These are phyloP conservation scores for Phaeodactylum tricornutum DNA, from an alignment of 108 stramenopile genomes.

Conservation along the genomic window DNA sequence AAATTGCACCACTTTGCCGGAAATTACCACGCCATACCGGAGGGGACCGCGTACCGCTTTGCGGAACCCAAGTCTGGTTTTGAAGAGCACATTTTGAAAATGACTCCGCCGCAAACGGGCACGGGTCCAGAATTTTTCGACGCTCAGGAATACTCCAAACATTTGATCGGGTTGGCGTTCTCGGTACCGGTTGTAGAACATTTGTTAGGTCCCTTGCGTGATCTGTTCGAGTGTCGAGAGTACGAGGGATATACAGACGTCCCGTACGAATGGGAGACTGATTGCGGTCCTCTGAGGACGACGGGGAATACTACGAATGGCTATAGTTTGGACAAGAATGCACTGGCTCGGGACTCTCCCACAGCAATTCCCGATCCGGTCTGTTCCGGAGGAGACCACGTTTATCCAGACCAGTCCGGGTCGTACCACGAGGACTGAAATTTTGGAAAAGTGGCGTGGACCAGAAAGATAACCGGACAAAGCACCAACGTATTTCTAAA, in stretches of 20 bases:
- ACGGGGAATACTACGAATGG: too few relatives aligned
- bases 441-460: too few relatives aligned
- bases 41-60: conserved; percentile 2
- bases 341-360: too few relatives aligned
- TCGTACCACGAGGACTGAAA: too few relatives aligned
- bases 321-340: too few relatives aligned
- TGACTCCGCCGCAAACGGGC: conserved; percentile 10
- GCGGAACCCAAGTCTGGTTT: not conserved
- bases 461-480: too few relatives aligned
- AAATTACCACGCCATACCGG: not conserved
- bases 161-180: conserved; percentile 23
- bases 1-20: conserved; percentile 7
- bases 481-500: too few relatives aligned
- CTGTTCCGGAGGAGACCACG: too few relatives aligned
- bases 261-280: too few relatives aligned
- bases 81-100: conserved; percentile 1
- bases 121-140: conserved; percentile 3
- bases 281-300: too few relatives aligned
- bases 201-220: conserved; percentile 10
- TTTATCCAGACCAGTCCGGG: too few relatives aligned
- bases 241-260: conserved; percentile 1
- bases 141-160: conserved; percentile 26
- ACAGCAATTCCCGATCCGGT: too few relatives aligned
- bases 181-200: conserved; percentile 24
- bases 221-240: conserved; percentile 6